A percentile compares a stretch with the other conserved stretches of the same genome.
Conservation (phyloP, 768 basidiomycete species). For the Neoboletus subvelutipes region DNA sequence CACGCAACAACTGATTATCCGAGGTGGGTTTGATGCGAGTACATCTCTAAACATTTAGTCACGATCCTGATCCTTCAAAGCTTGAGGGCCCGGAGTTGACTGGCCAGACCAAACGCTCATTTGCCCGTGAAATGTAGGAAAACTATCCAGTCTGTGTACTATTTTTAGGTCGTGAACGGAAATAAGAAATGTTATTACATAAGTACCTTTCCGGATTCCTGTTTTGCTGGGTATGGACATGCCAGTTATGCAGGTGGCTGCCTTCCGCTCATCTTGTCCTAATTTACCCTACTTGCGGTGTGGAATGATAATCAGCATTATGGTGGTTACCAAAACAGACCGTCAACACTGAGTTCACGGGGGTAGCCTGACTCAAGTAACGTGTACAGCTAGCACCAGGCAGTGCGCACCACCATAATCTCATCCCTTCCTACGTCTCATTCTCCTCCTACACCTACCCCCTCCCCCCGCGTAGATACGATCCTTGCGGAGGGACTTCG, state of each 20-base stretch:
- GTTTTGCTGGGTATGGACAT: too few relatives aligned
- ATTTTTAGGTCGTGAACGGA: too few relatives aligned
- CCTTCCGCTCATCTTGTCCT: background rate
- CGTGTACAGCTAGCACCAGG: background rate
- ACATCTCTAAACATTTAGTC: background rate
- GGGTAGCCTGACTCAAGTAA: background rate
- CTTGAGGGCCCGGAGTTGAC: background rate
- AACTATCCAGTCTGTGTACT: background rate
- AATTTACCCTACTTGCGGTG: background rate
- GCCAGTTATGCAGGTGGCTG: background rate
- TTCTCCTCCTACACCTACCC: too few relatives aligned
- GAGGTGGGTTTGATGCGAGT: background rate
- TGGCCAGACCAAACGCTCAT: too few relatives aligned
- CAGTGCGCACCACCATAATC: background rate
- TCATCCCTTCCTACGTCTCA: background rate
- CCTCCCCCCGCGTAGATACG: background rate
- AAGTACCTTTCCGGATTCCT: too few relatives aligned
- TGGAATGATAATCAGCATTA: background rate
- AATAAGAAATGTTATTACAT: background rate
- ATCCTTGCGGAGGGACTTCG: background rate
- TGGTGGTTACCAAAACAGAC: background rate
- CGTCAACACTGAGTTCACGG: background rate
- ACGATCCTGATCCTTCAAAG: background rate
- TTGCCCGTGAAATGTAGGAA: background rate
- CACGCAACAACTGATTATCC: background rate